Evolutionary conservation across 179 eudicot species (phyloP), one percentile per base, ranked within the genome.

Genomic region (Silene vulgaris): DNA sequence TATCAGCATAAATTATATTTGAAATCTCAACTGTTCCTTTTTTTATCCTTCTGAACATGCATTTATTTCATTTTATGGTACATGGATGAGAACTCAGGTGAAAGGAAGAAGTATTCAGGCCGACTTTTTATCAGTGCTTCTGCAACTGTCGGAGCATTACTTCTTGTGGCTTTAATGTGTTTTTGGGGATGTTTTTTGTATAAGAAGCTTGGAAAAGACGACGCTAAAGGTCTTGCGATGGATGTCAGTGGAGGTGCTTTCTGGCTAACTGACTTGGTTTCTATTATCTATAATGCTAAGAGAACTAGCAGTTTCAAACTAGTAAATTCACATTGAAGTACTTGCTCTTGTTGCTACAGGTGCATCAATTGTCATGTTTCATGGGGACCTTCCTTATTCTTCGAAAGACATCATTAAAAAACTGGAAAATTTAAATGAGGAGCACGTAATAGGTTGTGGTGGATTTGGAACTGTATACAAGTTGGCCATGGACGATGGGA

Each of bases 171-270:
- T 71, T 89, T 95, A 17, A 95, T 95, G 99, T 95, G 99, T 80
- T 95, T 92, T 78, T 95, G 99, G 99, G 98, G 99, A 17, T 95
- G 99, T 83, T 90, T 87, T 82, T 83, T 95, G 79, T 95, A 92
- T 71, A 95, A 95, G 86, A 95, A 87, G 85, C 93, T 95, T 79
- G 97, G 96, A 69, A 95, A 92, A 87, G 84, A 86, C 59, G 90
- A 89, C 73, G 88, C 80, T 68, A 85, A 78, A 85, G 87, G 90
- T 77, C 95, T 94, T 76, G 96, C 89, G 21, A 79, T 92, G 85
- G 96, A 89, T 86, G 95, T 90, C 68, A 69, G 89, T 84, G 97
- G 91, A 90, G 98, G 98, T 94, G 75, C 76, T 73, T 66, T 68
- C 28, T 20, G 20, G 65, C 17, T 13, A 17, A 52, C 65, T 26